These are phyloP conservation scores for Cyathus striatus DNA, from an alignment of 768 basidiomycete species.

Conservation along the genomic window DNA sequence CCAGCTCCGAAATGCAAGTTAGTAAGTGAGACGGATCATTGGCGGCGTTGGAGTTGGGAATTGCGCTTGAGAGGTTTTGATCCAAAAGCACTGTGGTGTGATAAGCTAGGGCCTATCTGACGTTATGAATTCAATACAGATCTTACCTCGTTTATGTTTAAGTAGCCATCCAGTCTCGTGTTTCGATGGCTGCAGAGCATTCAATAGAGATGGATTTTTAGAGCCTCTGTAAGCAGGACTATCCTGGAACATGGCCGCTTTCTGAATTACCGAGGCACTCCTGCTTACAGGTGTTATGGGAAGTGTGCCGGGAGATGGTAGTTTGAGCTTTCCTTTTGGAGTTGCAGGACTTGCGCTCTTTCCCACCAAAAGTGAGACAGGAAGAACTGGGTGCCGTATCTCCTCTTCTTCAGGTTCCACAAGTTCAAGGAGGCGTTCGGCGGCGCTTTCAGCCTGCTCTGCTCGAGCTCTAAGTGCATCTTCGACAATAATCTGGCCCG, in stretches of 20 bases:
- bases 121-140: too few relatives aligned
- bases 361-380: slow-evolving; percentile 46
- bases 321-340: slow-evolving; percentile 35
- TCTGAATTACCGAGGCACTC: slow-evolving; percentile 55
- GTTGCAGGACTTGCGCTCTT: slow-evolving; percentile 27
- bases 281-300: slow-evolving; percentile 68
- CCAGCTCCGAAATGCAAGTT: slow-evolving; percentile 47
- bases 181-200: slow-evolving; percentile 60
- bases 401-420: slow-evolving; percentile 73
- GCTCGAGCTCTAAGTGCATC: slow-evolving; percentile 85
- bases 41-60: too few relatives aligned
- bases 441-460: slow-evolving; percentile 91
- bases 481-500: slow-evolving; percentile 57
- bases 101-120: too few relatives aligned
- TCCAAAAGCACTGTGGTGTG: too few relatives aligned
- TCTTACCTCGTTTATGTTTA: slow-evolving; percentile 68
- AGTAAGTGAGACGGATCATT: too few relatives aligned
- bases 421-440: slow-evolving; percentile 81
- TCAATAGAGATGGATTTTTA: slow-evolving; percentile 54
- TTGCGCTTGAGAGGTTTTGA: too few relatives aligned
- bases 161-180: slow-evolving; percentile 84
- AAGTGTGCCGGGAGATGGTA: slow-evolving; percentile 23
- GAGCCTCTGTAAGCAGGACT: slow-evolving; percentile 61
- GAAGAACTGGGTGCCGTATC: slow-evolving; percentile 46
- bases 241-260: slow-evolving; percentile 77